Evolutionary conservation across 2,329 filamentous ascomycete genomes (phyloP).

Genomic region (Scedosporium minutisporum): DNA sequence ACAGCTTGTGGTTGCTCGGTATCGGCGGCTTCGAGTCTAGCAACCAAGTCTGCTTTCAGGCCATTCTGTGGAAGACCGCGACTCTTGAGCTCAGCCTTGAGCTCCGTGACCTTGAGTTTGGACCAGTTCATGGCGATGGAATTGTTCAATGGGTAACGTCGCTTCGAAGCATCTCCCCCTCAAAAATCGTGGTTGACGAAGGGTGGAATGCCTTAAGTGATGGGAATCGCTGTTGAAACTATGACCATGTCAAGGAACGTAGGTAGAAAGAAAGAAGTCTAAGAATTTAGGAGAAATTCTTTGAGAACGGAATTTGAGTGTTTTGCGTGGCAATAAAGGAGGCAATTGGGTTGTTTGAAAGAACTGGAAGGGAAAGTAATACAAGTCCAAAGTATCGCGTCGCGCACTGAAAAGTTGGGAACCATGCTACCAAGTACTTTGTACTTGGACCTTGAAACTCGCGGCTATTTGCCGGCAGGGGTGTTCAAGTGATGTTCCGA

Average conservation of each 20-base stretch:
- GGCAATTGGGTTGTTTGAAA: neutral
- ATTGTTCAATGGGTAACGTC: neutral
- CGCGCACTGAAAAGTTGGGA: too few species aligned
- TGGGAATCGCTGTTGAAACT: neutral
- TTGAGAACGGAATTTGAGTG: too few species aligned
- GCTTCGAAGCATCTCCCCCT: neutral
- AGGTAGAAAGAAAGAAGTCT: neutral
- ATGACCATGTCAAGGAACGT: neutral
- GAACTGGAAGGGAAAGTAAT: too few species aligned
- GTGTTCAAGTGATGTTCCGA: too few species aligned
- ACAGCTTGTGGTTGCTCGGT: slow-evolving; percentile 14
- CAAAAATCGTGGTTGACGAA: neutral
- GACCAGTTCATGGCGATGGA: slow-evolving; percentile 38
- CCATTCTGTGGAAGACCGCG: slow-evolving; percentile 61
- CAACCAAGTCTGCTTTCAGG: slow-evolving; percentile 62
- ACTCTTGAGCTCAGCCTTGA: slow-evolving; percentile 65
- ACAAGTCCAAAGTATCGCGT: too few species aligned
- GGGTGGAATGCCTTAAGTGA: neutral
- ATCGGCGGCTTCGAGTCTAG: slow-evolving; percentile 44
- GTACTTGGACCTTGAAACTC: too few species aligned
- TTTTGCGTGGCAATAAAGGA: neutral
- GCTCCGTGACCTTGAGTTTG: slow-evolving; percentile 62
- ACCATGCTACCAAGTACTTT: too few species aligned
- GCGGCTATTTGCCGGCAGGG: too few species aligned
- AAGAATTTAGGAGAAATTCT: too few species aligned